Evolutionary conservation across 257 asterid genomes (phyloP).

Genomic region (Solanum tacnaense): DNA sequence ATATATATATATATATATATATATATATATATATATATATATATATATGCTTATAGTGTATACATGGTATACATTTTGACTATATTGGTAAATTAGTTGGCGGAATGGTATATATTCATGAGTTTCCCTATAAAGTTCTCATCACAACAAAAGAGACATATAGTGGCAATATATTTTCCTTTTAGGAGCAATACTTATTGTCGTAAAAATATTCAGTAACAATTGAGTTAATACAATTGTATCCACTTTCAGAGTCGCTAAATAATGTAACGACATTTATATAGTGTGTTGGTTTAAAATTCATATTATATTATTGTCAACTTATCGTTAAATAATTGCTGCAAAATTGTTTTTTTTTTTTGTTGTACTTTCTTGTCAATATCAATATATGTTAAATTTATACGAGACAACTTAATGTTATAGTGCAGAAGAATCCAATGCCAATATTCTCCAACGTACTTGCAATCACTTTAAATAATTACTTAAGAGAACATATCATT

Average conservation of each 20-base stretch:
- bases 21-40: too few species aligned
- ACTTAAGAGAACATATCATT: background rate
- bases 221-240: background rate
- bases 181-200: too few species aligned
- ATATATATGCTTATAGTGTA: background rate
- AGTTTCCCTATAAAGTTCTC: background rate
- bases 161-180: background rate
- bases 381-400: background rate
- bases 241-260: background rate
- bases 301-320: too few species aligned
- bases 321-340: background rate
- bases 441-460: background rate
- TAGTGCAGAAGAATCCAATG: background rate
- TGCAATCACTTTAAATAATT: background rate
- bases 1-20: too few species aligned
- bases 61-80: background rate
- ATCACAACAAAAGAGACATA: background rate
- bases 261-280: accelerated
- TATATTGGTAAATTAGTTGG: background rate
- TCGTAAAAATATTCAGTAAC: background rate
- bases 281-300: background rate
- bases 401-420: background rate
- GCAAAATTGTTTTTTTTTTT: background rate
- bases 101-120: background rate
- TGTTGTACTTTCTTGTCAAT: background rate